Conservation (phyloP, 805 yeast species). For the Candida parachauliodes region DNA sequence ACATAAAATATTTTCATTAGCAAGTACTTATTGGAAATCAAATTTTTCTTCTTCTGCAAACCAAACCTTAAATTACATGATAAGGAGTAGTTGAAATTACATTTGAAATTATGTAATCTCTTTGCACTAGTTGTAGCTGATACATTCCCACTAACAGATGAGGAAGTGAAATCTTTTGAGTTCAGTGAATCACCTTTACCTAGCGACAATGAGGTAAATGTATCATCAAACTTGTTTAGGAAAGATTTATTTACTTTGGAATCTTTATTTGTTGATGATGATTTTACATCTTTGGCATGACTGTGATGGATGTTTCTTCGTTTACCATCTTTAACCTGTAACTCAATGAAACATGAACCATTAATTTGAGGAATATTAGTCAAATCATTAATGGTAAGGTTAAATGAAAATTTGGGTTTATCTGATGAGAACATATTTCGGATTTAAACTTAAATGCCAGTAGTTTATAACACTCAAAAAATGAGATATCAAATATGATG, state of each 20-base stretch:
- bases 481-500: too few species aligned
- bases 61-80: slow-evolving; percentile 38
- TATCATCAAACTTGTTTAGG: slow-evolving; percentile 8
- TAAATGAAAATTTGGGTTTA: slow-evolving; percentile 61
- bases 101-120: slow-evolving; percentile 37
- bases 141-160: slow-evolving; percentile 12
- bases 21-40: slow-evolving; percentile 42
- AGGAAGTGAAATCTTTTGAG: neutral
- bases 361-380: slow-evolving; percentile 80
- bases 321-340: slow-evolving; percentile 54
- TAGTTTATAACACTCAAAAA: too few species aligned
- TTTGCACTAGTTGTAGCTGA: slow-evolving; percentile 27
- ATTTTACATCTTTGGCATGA: neutral
- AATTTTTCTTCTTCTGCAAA: slow-evolving; percentile 33
- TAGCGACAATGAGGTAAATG: neutral
- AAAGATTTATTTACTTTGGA: slow-evolving; percentile 5
- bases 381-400: slow-evolving; percentile 60
- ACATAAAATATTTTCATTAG: slow-evolving; percentile 34
- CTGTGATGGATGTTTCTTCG: slow-evolving; percentile 8
- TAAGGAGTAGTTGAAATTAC: slow-evolving; percentile 33
- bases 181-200: neutral
- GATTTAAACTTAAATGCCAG: too few species aligned
- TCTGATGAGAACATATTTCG: slow-evolving; percentile 20
- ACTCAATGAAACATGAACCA: slow-evolving; percentile 64
- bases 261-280: neutral